Evolutionary conservation across 139 green algal species (phyloP), one percentile per base, ranked within the genome.

Genomic region (Picocystis salinarum): DNA sequence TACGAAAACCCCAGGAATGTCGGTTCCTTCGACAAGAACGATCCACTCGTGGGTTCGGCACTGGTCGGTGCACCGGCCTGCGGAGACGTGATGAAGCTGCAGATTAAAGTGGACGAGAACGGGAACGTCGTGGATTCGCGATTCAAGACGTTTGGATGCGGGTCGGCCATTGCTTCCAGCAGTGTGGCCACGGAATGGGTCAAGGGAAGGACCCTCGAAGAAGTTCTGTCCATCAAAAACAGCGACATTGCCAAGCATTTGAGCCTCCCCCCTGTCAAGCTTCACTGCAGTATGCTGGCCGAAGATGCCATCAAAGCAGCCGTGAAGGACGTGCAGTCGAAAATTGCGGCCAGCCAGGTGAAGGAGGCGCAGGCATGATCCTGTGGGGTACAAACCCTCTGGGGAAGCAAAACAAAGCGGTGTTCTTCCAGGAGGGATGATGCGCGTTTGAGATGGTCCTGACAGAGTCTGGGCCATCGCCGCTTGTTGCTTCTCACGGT

Each of bases 111-210:
- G 13, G 79, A 91, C 31, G 79, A 85, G 5, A 33, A 83, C 20
- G 83, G 83, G 33, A 89, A 79, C 62, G 97, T 99, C 45, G 50
- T 86, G 15, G 88, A 99, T 50, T 83, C 78, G 6, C 87, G 76
- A 58, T 99, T 99, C 67, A 99, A 99, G 67, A 99, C 88, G 1
- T 99, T 99, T 69, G 88, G 88, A 23, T 99, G 88, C 48, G 88
- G 85, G 11, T 91, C 74, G 4, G 88, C 88, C 17, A 99, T 99
- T 50, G 88, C 88, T 26, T 83, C 64, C 56, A 91, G 75, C 60
- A 91, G 72, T 54, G 76, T 96, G 17, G 84, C 79, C 6, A 95
- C 84, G 10, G 84, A 95, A 55, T 93, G 83, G 69, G 58, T 94
- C 26, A 92, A 91, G 64, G 79, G 81, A 37, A 78, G 79, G 56